Base-by-base conservation (phyloP, 2,329 filamentous ascomycete species). In the Didymella lethalis region DNA sequence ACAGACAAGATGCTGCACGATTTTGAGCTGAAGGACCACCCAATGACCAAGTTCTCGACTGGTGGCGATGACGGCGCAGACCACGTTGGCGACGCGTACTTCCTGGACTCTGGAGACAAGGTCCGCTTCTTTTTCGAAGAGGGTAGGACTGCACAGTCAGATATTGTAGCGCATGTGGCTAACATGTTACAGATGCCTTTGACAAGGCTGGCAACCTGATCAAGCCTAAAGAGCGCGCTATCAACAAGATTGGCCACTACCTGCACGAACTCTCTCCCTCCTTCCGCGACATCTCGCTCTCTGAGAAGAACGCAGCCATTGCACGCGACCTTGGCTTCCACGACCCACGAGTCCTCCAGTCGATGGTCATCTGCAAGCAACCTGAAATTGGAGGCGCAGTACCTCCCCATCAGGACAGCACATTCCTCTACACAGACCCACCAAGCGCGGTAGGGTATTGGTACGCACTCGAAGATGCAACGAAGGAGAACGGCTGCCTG, bases 301-400 rank as follows among this genome's bases (percentile, higher is more conserved):
- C 84, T 12, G 74, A 77, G 36, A 76, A 75, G 58, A 89, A 86
- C 75, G 83, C 77, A 0, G 86, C 83, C 5, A 87, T 97, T 14
- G 92, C 93, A 0, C 80, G 81, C 44, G 84, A 84, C 8, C 82
- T 97, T 11, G 90, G 90, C 2, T 97, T 93, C 80, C 70, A 66
- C 4, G 91, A 96, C 75, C 91, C 93, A 2, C 83, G 90, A 20
- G 84, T 89, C 5, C 82, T 99, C 51, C 95, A 99, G 82, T 95
- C 90, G 76, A 99, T 99, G 95, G 85, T 98, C 28, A 98, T 99
- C 69, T 97, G 93, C 86, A 99, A 99, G 78, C 94, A 97, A 80
- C 93, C 95, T 23, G 92, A 96, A 79, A 97, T 98, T 52, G 95
- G 95, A 28, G 94, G 91, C 23, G 90, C 91, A 2, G 95, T 98